A percentile compares a stretch with the other conserved stretches of the same genome.
phyloP scores from a whole-genome alignment of 768 basidiomycete genomes.

The Terana coerulea region DNA sequence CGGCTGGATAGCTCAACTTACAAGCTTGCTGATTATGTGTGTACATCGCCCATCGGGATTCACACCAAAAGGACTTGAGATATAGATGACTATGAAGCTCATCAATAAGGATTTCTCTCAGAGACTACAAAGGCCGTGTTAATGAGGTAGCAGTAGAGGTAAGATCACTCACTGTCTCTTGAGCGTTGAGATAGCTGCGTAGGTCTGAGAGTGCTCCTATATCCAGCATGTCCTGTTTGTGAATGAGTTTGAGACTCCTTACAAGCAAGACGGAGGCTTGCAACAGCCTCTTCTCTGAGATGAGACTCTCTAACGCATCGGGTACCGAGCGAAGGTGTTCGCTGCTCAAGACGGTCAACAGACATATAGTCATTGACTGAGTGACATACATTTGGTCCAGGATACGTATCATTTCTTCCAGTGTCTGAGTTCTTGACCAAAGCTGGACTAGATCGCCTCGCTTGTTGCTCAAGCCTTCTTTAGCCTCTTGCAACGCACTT shows the following conservation, averaged over 20 bases:
- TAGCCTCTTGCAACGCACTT: conserved; percentile 67
- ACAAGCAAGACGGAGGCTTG: conserved; percentile 87
- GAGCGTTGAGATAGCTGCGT: conserved; percentile 74
- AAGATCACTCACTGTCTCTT: conserved; percentile 69
- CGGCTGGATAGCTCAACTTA: conserved; percentile 35
- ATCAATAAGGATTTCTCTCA: conserved; percentile 90
- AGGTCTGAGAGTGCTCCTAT: conserved; percentile 94
- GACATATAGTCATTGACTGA: not conserved
- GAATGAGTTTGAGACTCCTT: conserved; percentile 84
- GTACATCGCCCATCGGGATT: conserved; percentile 87
- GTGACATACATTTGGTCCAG: conserved; percentile 84
- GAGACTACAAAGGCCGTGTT: conserved; percentile 46
- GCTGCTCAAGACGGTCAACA: conserved; percentile 38
- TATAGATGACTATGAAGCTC: conserved; percentile 98
- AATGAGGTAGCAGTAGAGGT: not conserved
- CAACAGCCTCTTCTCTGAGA: conserved; percentile 91
- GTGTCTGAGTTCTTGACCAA: conserved; percentile 83
- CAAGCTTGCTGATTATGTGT: conserved; percentile 71
- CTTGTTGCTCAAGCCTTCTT: conserved; percentile 75
- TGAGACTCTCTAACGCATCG: conserved; percentile 87
- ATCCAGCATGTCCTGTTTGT: conserved; percentile 89
- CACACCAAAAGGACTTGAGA: conserved; percentile 95
- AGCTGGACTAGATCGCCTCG: conserved; percentile 87
- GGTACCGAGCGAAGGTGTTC: conserved; percentile 90
- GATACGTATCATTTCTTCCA: conserved; percentile 95